Base-by-base conservation (phyloP, 768 basidiomycete species). In the Porphyrellus cyaneotinctus region DNA sequence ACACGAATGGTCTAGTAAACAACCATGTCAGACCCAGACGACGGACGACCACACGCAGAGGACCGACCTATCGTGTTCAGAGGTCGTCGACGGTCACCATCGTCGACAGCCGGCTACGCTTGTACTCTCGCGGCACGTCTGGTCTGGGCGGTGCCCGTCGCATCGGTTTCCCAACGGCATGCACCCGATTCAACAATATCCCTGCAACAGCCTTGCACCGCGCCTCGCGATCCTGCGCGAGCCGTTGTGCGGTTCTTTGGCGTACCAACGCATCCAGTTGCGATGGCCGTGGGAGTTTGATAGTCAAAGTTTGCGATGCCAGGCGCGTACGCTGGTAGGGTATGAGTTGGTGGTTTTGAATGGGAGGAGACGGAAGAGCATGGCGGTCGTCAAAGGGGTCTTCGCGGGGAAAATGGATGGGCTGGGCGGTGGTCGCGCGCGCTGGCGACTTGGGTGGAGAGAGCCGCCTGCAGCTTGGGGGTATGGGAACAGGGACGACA, bases 161-260 rank as follows among this genome's bases (percentile, higher is more conserved):
- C 73, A 79, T 73, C 1, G 81, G 81, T 51, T 72, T 74, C n/a
- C 81, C 80, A 4, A 74, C 74, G 0, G 72, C 75, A 54, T 76
- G 75, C 32, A 80, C 76, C 20, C 82, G 72, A 59, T 77, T 78
- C 24, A 85, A 70, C 30, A 85, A 64, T 42, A 81, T 81, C 18
- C 79, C 80, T 3, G 83, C 83, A 1, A 85, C 81, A 48, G 83
- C 74, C 60, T 74, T 75, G 52, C 77, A 74, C 14, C 75, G 71
- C 6, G 74, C 71, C 50, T 75, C 74, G 54, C 64, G 70, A 50
- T 74, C 73, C 64, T 63, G 65, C 44, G 61, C 69, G 58, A 63
- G 57, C 33, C 68, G 41, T 39, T 68, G 68, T 4, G 68, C 66
- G 28, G 68, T 68, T 44, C 67, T 43, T 47, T 69, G 69, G 6